Evolutionary conservation across 2,329 filamentous ascomycete species (phyloP), one percentile per base, ranked within the genome.

Genomic region (Ceratocystis eucalypticola): DNA sequence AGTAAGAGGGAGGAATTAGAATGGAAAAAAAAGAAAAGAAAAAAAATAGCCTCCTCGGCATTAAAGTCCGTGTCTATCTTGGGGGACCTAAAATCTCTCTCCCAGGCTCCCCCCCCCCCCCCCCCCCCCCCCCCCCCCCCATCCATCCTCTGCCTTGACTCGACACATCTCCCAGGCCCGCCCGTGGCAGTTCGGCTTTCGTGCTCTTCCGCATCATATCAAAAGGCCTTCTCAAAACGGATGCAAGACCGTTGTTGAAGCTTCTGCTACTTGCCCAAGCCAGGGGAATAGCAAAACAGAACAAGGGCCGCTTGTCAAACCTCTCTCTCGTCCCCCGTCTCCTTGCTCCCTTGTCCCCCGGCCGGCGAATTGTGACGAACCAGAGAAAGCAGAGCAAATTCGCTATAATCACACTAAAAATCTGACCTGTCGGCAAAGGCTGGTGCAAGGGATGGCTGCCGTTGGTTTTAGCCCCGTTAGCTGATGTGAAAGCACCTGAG

Each of bases 401-500:
- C 50, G 12, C n/a, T 22, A 48, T 20, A n/a, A 48, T 1, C n/a
- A 50, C 8, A 25, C n/a, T 28, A 6, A n/a, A 30, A 57, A 57
- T 57, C 53, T 57, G 53, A 57, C 53, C 15, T 12, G 53, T 57
- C 53, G 53, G 53, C 53, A 57, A 57, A 50, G 17, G 22, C 25
- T 57, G 22, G 46, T 8, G 46, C 46, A 22, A 50, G 46, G 46
- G n/a, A 22, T n/a, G 46, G 7, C 22, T n/a, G 17, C 46, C 3
- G 46, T 37, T 37, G 33, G 33, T 10, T 37, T 37, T 10, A 37
- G 7, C 33, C 33, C 33, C 33, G 33, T 10, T 37, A 37, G 33
- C 33, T 37, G 33, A 37, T 37, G 7, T 37, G 33, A 37, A 37
- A 50, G 46, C 20, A 22, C 46, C 46, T n/a, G 46, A n/a, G 20